Conservation (phyloP, 768 basidiomycete species). For the Boletus fagicola region DNA sequence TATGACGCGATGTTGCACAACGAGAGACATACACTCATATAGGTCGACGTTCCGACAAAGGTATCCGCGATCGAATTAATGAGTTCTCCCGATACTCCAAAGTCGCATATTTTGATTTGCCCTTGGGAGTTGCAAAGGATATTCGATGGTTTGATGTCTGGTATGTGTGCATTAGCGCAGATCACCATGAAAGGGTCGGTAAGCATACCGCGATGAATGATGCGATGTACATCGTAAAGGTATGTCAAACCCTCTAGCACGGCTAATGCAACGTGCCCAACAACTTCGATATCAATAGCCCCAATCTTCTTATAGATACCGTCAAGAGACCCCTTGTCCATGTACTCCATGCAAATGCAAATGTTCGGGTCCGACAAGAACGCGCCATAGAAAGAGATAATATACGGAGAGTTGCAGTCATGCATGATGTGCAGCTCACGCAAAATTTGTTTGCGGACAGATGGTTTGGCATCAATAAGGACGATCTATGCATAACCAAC, state of each 20-base stretch:
- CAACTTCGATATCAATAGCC: constrained; percentile 87
- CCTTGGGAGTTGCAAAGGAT: constrained; percentile 93
- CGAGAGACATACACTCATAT: constrained; percentile 86
- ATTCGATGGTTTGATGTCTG: constrained; percentile 99
- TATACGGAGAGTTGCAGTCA: constrained; percentile 89
- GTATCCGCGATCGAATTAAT: constrained; percentile 99
- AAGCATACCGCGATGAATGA: constrained; percentile 94
- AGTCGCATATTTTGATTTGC: constrained; percentile 98
- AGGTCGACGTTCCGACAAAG: constrained; percentile 97
- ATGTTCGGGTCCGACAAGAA: constrained; percentile 97
- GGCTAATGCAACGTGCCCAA: constrained; percentile 91
- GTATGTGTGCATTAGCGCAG: constrained; percentile 17
- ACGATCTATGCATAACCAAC: constrained; percentile 63
- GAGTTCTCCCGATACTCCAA: constrained; percentile 97
- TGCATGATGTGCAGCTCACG: constrained; percentile 99
- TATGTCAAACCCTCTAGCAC: constrained; percentile 95
- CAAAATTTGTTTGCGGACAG: constrained; percentile 95
- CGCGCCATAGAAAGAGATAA: constrained; percentile 96
- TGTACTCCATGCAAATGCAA: constrained; percentile 97
- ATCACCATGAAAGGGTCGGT: not conserved
- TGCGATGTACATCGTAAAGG: constrained; percentile 94
- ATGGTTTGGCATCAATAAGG: constrained; percentile 93
- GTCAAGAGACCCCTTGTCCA: constrained; percentile 93
- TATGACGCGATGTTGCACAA: constrained; percentile 11
- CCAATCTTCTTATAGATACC: constrained; percentile 96